Percentiles rank a stretch among this genome's conserved stretches.
phyloP scores from a whole-genome alignment of 2,329 filamentous ascomycete species.

The Aureobasidium sp. region DNA sequence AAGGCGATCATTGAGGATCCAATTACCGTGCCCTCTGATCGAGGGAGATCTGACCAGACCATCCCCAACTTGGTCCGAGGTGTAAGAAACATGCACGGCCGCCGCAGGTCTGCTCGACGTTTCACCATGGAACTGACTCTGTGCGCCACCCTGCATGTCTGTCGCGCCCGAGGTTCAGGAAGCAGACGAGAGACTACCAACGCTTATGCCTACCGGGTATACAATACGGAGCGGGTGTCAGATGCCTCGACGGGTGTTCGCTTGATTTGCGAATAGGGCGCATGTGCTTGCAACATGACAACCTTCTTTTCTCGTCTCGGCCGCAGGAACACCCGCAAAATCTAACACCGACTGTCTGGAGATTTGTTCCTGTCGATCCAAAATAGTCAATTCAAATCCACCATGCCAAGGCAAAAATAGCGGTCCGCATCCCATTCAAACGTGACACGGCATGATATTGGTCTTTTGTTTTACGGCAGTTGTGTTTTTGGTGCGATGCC shows the following conservation, averaged over 20 bases:
- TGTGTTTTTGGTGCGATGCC: not conserved
- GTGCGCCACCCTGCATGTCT: constrained; percentile 9
- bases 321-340: constrained; percentile 4
- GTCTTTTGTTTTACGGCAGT: not conserved
- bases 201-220: constrained; percentile 5
- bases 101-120: constrained; percentile 7
- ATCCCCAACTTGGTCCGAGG: constrained; percentile 3
- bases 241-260: not conserved
- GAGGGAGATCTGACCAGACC: constrained; percentile 3
- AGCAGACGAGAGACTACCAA: not conserved
- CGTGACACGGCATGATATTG: not conserved
- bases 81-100: constrained; percentile 11
- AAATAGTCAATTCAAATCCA: not conserved
- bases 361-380: constrained; percentile 6
- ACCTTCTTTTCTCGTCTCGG: constrained; percentile 9
- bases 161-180: constrained; percentile 7
- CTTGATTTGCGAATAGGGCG: not conserved
- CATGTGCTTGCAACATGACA: not conserved
- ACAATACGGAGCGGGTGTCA: not conserved
- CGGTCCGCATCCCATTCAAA: not conserved
- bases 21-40: not conserved
- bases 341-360: not conserved
- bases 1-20: constrained; percentile 5
- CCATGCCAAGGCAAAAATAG: not conserved
- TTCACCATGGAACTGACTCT: constrained; percentile 11